phyloP scores from a whole-genome alignment of 176 grass and related monocot species.

The Paspalum notatum region DNA sequence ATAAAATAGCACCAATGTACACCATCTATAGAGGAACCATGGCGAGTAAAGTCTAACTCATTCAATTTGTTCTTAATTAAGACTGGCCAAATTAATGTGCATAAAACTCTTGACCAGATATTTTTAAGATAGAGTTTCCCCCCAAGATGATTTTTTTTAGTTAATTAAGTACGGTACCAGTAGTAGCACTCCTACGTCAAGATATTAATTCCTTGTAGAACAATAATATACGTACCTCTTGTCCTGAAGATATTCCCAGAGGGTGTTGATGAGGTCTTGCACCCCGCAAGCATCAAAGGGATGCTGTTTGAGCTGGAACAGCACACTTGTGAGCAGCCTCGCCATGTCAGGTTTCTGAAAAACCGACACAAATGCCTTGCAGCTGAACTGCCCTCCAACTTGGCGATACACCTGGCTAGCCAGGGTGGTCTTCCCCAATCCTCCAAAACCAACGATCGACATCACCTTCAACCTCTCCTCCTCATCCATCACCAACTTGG shows the following conservation, averaged over 20 bases:
- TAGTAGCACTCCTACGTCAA: background rate
- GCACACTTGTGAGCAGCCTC: background rate
- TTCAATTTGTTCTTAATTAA: background rate
- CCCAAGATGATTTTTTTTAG: no score
- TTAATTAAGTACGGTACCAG: background rate
- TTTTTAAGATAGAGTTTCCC: no score
- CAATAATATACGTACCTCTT: background rate
- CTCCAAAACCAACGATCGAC: slow-evolving; percentile 8
- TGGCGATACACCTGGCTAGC: slow-evolving; percentile 17
- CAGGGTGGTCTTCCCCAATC: slow-evolving; percentile 22
- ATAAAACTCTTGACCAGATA: background rate
- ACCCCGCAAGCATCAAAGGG: background rate
- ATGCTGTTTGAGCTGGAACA: background rate
- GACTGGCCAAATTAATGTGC: background rate
- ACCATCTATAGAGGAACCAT: background rate
- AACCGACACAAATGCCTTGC: background rate
- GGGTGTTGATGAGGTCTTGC: background rate
- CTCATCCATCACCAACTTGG: background rate
- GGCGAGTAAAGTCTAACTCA: background rate
- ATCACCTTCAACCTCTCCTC: background rate
- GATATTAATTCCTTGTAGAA: no score
- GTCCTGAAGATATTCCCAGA: background rate
- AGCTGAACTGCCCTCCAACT: background rate
- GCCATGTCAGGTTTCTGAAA: background rate
- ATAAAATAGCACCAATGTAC: background rate